Evolutionary conservation across 768 basidiomycete genomes (phyloP), one percentile per base, ranked within the genome.

Genomic region (Tulasnella sp.): DNA sequence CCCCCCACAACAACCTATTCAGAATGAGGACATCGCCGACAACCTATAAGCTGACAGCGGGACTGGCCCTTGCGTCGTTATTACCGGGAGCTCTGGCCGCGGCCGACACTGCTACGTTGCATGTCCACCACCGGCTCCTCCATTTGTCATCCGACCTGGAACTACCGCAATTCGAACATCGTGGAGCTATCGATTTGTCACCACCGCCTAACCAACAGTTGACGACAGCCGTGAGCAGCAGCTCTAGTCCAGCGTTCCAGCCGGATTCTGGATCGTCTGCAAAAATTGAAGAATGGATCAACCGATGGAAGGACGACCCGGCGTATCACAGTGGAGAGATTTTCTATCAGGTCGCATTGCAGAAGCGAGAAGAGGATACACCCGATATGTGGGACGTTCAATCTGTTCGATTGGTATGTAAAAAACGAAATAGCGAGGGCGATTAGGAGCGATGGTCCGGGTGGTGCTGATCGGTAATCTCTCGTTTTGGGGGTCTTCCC

Each of bases 281-380:
- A 34, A 40, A 38, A 68, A 58, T 62, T 68, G 36, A 77, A 62
- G 76, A 77, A n/a, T 77, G 76, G 76, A 24, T 77, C 38, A 52
- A 58, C 38, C 40, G 31, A 52, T 39, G 56, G 58, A 40, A 52
- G 27, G 36, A 77, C n/a, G 27, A 77, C 18, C 73, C 73, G 16
- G 39, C 73, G 31, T 40, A 68, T 68, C 62, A 38, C 34, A n/a
- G 16, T 12, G 73, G 44, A 16, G 36, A 52, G 38, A 71, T 38
- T 21, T 85, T 92, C 78, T 94, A 94, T 84, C 93, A 95, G 85
- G 85, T 95, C 71, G 92, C 94, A 71, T 86, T 95, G 81, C 85
- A 86, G 80, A 87, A 83, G 79, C 86, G 89, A 74, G 88, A 86
- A 52, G 86, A 86, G 34, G 84, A 83, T 31, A 87, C 88, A 78